Evolutionary conservation across 1,139 yeast genomes (phyloP).

Genomic region (Yamadazyma atmosphaerica): DNA sequence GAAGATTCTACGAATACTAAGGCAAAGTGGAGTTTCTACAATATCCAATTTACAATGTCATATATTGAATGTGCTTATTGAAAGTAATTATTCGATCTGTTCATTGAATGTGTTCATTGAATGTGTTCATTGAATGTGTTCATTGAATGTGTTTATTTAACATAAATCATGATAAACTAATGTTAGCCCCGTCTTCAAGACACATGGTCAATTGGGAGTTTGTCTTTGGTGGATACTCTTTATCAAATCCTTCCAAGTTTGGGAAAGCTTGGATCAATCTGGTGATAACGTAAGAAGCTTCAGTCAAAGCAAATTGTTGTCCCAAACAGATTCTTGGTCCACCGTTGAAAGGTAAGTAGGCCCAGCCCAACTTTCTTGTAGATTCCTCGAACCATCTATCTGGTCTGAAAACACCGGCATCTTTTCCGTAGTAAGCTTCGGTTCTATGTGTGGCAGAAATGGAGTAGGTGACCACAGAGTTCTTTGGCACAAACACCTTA

Average conservation of each 20-base stretch:
- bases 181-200: constrained; percentile 25
- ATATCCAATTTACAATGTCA: no score
- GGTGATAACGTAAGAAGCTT: constrained; percentile 43
- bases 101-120: no score
- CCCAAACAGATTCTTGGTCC: constrained; percentile 58
- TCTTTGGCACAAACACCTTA: constrained; percentile 43
- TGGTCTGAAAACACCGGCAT: constrained; percentile 42
- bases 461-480: constrained; percentile 38
- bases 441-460: constrained; percentile 46
- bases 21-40: no score
- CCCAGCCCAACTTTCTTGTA: constrained; percentile 36
- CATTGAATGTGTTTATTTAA: no score
- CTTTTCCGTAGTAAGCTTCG: constrained; percentile 41
- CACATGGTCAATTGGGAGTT: constrained; percentile 32
- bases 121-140: no score
- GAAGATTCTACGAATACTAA: no score
- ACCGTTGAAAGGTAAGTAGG: constrained; percentile 52
- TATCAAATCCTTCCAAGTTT: constrained; percentile 19
- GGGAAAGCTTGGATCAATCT: constrained; percentile 35
- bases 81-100: no score
- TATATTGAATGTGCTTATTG: no score
- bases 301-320: constrained; percentile 56
- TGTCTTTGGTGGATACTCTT: constrained; percentile 28
- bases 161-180: constrained; percentile 8
- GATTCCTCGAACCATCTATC: constrained; percentile 39